Base-by-base conservation (phyloP, 306 rosid species). In the Prunus campanulata region DNA sequence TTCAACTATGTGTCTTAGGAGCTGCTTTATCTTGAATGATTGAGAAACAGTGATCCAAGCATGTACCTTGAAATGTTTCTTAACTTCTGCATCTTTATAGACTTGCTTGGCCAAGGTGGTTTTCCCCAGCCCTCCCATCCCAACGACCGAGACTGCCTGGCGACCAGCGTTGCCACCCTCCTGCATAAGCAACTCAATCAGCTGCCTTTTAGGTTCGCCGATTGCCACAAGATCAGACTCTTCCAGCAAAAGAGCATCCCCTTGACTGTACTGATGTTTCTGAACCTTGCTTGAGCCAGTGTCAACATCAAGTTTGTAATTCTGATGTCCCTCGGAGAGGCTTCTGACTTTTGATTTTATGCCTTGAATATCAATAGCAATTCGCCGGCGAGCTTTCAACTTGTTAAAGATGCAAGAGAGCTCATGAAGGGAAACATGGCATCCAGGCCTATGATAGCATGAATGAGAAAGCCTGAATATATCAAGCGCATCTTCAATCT, bases 91-190 rank as follows among this genome's bases (percentile, higher is more conserved):
- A 79, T 86, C 90, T 79, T 87, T 86, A n/a, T 78, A 90, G 29
- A 84, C 91, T 74, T 84, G 75, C 75, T 86, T 80, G 35, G 79
- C 88, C 74, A 89, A 59, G 8, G 91, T 87, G 18, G 89, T 89
- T 65, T 89, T 89, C 39, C 93, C 93, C 85, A 85, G 35, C 60
- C 93, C 89, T 8, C 91, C 93, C 88, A 85, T 89, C 19, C 90
- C 93, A 6, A 85, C 81, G n/a, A 87, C 88, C 11, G 84, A 82
- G 27, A 85, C 79, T 25, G 83, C 88, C 55, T 75, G 70, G 30
- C 79, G 78, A 44, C 68, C 55, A 0, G 79, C 59, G 13, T 74
- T 63, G n/a, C 62, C 42, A 35, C 42, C 42, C 8, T 35, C 67
- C 20, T 46, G 39, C n/a, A 77, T 54, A 48, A 87, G 67, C 88